phyloP scores from a whole-genome alignment of 441 rosid genomes.

The Pelargonium australe region DNA sequence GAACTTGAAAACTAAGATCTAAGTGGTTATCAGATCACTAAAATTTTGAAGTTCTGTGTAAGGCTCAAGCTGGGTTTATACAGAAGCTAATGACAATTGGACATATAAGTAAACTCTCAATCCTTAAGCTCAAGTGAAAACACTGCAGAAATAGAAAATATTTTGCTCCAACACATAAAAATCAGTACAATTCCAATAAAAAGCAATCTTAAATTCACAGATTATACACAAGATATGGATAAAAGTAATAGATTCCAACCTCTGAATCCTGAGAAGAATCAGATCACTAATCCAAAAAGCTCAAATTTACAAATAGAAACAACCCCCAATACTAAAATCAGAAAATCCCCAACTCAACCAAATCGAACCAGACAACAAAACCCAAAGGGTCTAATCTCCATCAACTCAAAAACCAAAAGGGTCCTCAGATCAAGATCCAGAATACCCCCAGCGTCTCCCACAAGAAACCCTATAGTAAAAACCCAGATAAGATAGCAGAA shows the following conservation, averaged over 20 bases:
- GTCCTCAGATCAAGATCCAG: not conserved
- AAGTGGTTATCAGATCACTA: not conserved
- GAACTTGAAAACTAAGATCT: too few relatives aligned
- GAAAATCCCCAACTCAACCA: not conserved
- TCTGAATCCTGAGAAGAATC: constrained; percentile 8
- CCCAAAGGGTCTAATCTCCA: too few relatives aligned
- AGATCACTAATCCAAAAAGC: not conserved
- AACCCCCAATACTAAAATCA: not conserved
- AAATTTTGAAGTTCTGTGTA: not conserved
- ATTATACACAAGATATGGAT: not conserved
- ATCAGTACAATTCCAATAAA: not conserved
- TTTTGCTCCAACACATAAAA: not conserved
- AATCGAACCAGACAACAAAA: too few relatives aligned
- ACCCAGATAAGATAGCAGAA: not conserved
- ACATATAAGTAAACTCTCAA: too few relatives aligned
- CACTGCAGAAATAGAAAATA: not conserved
- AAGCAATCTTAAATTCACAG: constrained; percentile 11
- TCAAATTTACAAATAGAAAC: not conserved
- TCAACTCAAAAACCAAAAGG: constrained; percentile 3
- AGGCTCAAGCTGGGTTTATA: not conserved
- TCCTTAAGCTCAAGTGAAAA: too few relatives aligned
- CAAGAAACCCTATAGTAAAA: not conserved
- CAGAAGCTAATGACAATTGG: not conserved
- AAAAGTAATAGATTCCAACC: constrained; percentile 23
- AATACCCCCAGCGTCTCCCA: constrained; percentile 3